Base-by-base conservation (phyloP, 2,329 filamentous ascomycete genomes). In the Exophiala dermatitidis region DNA sequence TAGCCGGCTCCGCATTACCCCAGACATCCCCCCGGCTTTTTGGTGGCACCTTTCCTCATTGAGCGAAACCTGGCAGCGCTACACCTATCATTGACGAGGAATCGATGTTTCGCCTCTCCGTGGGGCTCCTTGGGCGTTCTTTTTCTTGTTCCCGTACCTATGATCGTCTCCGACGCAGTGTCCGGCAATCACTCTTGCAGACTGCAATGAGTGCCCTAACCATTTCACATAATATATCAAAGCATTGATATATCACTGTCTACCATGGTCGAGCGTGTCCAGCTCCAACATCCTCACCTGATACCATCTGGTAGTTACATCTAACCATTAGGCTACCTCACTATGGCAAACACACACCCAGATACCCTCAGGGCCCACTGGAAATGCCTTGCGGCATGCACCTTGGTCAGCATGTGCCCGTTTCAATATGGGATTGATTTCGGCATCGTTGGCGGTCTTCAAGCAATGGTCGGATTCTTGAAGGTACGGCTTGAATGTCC, bases 371-470 rank as follows among this genome's bases (percentile, higher is more conserved):
- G 40, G 45, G 56, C 55, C 33, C 56, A 60, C 43, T 60, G 58
- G 58, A 59, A 58, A 52, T 60, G 58, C 45, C 51, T 60, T n/a
- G 41, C 45, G 26, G 56, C 56, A 31, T 59, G 56, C 44, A 64
- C 60, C 5, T 48, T 66, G 52, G 57, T 67, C n/a, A 65, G 64
- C n/a, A 65, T 67, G 64, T 66, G 63, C 4, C 64, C 63, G 9
- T 66, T 66, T 36, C 64, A 66, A 50, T 65, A 66, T 60, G 64
- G 65, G 3, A 52, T 66, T 12, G 64, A 67, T 47, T 66, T 66
- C 43, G 65, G 64, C 19, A 50, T 67, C 47, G 65, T 67, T 38
- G 65, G 64, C 50, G 65, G 65, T 46, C 64, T 67, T 32, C 65
- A 67, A 47, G 65, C 65, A 6, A 66, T 66, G 64, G 48, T 63